phyloP scores from a whole-genome alignment of 2,329 filamentous ascomycete species.

The Penicillium freii region DNA sequence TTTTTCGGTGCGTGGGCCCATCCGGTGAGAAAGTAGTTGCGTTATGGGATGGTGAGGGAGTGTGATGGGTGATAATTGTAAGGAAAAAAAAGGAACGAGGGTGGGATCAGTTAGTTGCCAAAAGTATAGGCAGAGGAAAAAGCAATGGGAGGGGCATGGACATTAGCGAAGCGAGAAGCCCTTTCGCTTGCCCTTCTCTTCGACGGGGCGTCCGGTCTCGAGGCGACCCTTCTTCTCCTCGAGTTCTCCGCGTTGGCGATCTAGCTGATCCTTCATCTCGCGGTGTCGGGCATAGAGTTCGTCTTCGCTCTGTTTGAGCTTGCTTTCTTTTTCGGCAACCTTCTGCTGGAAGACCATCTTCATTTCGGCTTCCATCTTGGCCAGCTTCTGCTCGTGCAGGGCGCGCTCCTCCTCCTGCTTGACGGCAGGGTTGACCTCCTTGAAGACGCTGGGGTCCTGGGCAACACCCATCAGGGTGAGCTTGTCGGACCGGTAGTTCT shows the following conservation, averaged over 20 bases:
- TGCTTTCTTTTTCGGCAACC: slow-evolving; percentile 99
- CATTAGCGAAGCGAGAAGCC: slow-evolving; percentile 94
- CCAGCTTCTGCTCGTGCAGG: slow-evolving; percentile 98
- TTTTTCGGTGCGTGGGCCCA: slow-evolving; percentile 29
- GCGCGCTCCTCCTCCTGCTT: slow-evolving; percentile 99
- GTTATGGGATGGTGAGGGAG: slow-evolving; percentile 24
- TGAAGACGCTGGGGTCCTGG: slow-evolving; percentile 98
- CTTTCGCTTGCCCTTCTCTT: slow-evolving; percentile 99
- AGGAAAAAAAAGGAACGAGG: slow-evolving; percentile 23
- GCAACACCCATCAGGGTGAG: slow-evolving; percentile 97
- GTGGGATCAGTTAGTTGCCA: slow-evolving; percentile 17
- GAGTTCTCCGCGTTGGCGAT: slow-evolving; percentile 88
- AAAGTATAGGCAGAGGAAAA: background rate
- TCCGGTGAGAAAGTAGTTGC: slow-evolving; percentile 25
- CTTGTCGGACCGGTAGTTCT: slow-evolving; percentile 99
- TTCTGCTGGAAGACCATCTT: slow-evolving; percentile 99
- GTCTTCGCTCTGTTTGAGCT: slow-evolving; percentile 98
- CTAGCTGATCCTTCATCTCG: slow-evolving; percentile 99
- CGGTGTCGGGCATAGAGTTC: slow-evolving; percentile 96
- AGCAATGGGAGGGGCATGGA: background rate
- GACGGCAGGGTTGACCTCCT: slow-evolving; percentile 99
- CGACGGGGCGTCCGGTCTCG: slow-evolving; percentile 91
- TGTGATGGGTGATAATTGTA: slow-evolving; percentile 20
- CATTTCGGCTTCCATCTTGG: slow-evolving; percentile 99
- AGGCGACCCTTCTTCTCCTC: slow-evolving; percentile 97